Evolutionary conservation across 768 basidiomycete genomes (phyloP).

Genomic region (Ramaria sp.): DNA sequence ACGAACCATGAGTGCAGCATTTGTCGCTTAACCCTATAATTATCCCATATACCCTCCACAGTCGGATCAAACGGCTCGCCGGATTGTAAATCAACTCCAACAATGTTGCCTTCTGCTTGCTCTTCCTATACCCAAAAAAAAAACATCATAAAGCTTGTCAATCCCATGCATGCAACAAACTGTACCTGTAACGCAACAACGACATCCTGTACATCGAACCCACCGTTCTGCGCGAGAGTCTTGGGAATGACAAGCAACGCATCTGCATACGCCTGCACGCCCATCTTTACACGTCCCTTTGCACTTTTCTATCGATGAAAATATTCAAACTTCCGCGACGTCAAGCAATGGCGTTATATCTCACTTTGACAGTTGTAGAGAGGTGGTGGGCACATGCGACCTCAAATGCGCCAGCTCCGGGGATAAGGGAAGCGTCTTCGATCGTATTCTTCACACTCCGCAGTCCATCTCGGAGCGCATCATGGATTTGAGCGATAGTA

Average conservation of each 20-base stretch:
- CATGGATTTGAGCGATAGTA: conserved; percentile 93
- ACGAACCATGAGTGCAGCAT: conserved; percentile 94
- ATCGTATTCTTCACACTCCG: conserved; percentile 94
- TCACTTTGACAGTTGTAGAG: conserved; percentile 52
- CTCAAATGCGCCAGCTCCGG: conserved; percentile 98
- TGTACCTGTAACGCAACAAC: conserved; percentile 82
- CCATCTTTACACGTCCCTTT: conserved; percentile 94
- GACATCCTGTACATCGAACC: conserved; percentile 93
- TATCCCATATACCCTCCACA: conserved; percentile 96
- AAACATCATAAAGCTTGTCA: conserved; percentile 6
- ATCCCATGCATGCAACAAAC: conserved; percentile 9
- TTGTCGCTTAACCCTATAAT: conserved; percentile 96
- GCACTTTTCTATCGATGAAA: conserved; percentile 39
- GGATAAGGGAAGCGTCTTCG: conserved; percentile 80
- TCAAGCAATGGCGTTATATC: neutral
- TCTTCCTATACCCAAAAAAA: conserved; percentile 54
- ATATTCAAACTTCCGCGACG: neutral
- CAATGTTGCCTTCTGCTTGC: conserved; percentile 83
- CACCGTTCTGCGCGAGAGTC: conserved; percentile 91
- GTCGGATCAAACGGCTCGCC: conserved; percentile 97
- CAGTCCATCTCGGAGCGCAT: conserved; percentile 94
- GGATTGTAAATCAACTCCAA: conserved; percentile 85
- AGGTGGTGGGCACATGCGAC: conserved; percentile 84
- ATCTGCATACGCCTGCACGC: conserved; percentile 94
- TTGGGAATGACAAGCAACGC: conserved; percentile 92